Evolutionary conservation across 345 rosid species (phyloP).

Genomic region (Noccaea bulbosa): DNA sequence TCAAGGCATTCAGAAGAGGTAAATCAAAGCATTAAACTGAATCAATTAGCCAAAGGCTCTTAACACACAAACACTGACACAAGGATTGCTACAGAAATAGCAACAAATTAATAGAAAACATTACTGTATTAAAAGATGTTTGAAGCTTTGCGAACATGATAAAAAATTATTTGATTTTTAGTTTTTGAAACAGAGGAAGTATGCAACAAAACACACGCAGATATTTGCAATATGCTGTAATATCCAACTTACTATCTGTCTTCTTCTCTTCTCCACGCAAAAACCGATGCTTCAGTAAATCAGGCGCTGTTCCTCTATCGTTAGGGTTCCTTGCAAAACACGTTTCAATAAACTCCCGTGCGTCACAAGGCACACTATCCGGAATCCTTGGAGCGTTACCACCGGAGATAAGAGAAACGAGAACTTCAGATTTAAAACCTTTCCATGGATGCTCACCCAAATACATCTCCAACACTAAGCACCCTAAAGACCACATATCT

Average conservation of each 20-base stretch:
- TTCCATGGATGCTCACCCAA: conserved; percentile 15
- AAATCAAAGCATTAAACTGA: neutral
- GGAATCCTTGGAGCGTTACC: conserved; percentile 17
- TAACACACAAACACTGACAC: too few relatives aligned
- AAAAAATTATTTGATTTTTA: too few relatives aligned
- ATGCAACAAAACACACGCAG: too few relatives aligned
- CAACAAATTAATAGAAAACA: too few relatives aligned
- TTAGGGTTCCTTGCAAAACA: neutral
- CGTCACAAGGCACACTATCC: neutral
- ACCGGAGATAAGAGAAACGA: neutral
- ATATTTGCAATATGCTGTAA: too few relatives aligned
- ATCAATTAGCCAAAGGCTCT: too few relatives aligned
- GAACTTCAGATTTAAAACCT: neutral
- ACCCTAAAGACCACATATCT: neutral
- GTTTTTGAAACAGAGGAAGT: too few relatives aligned
- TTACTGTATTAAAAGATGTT: too few relatives aligned
- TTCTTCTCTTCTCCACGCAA: neutral
- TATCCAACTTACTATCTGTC: too few relatives aligned
- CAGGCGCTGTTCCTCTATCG: neutral
- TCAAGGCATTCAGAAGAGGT: neutral
- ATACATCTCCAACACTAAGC: neutral
- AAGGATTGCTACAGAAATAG: too few relatives aligned
- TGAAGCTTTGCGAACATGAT: too few relatives aligned
- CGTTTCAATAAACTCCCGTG: conserved; percentile 1
- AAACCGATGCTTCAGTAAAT: neutral